Conservation (phyloP, 495 filamentous ascomycete genomes). For the Talaromyces proteolyticus region DNA sequence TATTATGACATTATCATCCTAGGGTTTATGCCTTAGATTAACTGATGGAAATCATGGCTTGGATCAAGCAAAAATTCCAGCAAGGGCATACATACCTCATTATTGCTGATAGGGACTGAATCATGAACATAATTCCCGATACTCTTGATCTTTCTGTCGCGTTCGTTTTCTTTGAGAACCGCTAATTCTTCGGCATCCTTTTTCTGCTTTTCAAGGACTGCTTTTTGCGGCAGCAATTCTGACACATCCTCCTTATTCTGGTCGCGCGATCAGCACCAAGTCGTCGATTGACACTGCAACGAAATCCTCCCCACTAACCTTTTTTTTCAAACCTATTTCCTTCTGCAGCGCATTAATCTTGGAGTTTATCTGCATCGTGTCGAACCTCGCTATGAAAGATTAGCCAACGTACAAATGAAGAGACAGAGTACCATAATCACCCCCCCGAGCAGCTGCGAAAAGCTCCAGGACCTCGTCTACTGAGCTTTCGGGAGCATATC, state of each 20-base stretch:
- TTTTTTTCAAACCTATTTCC: conserved; percentile 88
- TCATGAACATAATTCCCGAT: conserved; percentile 95
- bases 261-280: neutral
- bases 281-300: conserved; percentile 2
- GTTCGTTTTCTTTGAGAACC: conserved; percentile 61
- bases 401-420: neutral
- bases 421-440: conserved; percentile 35
- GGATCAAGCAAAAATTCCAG: neutral
- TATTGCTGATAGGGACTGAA: conserved; percentile 82
- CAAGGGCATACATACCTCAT: conserved; percentile 51
- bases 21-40: too few relatives aligned
- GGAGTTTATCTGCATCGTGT: conserved; percentile 68
- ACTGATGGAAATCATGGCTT: neutral
- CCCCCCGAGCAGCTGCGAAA: conserved; percentile 80
- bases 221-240: conserved; percentile 69
- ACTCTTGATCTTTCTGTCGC: conserved; percentile 71
- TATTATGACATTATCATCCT: conserved; percentile 76
- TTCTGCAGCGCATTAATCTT: conserved; percentile 86
- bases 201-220: conserved; percentile 70
- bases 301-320: conserved; percentile 41
- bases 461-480: conserved; percentile 88
- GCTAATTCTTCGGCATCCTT: conserved; percentile 69
- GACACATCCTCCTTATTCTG: conserved; percentile 81
- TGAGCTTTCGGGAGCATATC: conserved; percentile 69
- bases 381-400: conserved; percentile 60